Evolutionary conservation across 129 eudicot genomes (phyloP).

Genomic region (Gnaphalium uliginosum): DNA sequence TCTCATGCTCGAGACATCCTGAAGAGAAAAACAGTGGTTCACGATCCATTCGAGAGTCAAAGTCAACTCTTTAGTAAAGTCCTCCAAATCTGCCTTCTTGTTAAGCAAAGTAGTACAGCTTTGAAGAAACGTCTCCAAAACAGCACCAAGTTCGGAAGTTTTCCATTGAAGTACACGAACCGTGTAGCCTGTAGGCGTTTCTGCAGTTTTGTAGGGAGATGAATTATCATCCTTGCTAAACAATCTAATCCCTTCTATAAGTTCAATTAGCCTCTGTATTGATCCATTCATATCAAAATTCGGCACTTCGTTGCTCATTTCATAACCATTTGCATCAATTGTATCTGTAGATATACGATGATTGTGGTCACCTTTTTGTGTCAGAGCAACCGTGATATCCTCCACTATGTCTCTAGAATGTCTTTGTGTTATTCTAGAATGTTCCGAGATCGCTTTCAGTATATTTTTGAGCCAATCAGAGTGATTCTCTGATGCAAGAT

Average conservation of each 20-base stretch:
- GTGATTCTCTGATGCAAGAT: constrained; percentile 28
- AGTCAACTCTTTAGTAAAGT: constrained; percentile 61
- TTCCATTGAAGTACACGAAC: constrained; percentile 92
- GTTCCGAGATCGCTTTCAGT: constrained; percentile 40
- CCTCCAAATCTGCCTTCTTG: constrained; percentile 51
- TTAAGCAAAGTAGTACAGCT: constrained; percentile 53
- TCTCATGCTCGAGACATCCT: constrained; percentile 87
- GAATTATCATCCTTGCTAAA: constrained; percentile 28
- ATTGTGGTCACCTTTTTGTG: constrained; percentile 21
- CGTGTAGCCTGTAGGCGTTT: constrained; percentile 52
- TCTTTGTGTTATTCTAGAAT: constrained; percentile 35
- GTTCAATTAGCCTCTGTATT: constrained; percentile 54
- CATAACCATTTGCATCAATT: constrained; percentile 2
- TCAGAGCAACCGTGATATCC: constrained; percentile 40
- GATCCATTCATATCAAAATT: constrained; percentile 42
- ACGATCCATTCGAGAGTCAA: constrained; percentile 76
- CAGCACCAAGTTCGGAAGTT: constrained; percentile 55
- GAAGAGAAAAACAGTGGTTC: constrained; percentile 90
- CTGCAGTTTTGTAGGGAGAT: constrained; percentile 31
- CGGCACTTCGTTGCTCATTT: constrained; percentile 22
- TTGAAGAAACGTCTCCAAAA: constrained; percentile 55
- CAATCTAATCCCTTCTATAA: constrained; percentile 65
- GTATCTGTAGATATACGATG: constrained; percentile 9
- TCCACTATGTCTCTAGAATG: constrained; percentile 39
- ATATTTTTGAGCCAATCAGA: constrained; percentile 45